Evolutionary conservation across 106 monocot species (phyloP).

Genomic region (Dactylorhiza incarnata): DNA sequence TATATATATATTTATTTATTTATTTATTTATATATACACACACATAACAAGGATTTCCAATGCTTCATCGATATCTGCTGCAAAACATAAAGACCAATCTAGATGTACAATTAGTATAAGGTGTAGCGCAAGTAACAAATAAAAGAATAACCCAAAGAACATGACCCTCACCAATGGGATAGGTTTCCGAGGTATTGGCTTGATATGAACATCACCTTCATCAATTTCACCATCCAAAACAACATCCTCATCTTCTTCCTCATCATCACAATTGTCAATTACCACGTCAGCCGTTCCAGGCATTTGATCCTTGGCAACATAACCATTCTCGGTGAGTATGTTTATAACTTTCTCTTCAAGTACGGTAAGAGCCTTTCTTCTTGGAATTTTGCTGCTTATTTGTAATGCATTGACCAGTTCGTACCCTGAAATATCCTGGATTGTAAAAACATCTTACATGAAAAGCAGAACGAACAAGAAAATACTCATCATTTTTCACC

Average conservation of each 20-base stretch:
- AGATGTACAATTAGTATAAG: no score
- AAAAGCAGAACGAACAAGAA: not conserved
- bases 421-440: constrained; percentile 80
- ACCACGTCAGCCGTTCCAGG: constrained; percentile 29
- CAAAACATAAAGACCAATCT: no score
- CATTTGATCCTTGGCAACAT: constrained; percentile 56
- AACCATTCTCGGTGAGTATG: constrained; percentile 85
- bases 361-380: constrained; percentile 77
- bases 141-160: not conserved
- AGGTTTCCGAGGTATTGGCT: constrained; percentile 58
- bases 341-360: constrained; percentile 78
- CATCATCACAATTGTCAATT: constrained; percentile 43
- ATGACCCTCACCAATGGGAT: constrained; percentile 41
- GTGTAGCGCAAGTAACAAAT: not conserved
- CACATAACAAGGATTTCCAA: no score
- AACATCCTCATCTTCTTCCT: constrained; percentile 83
- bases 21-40: no score
- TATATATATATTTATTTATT: no score
- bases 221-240: constrained; percentile 89
- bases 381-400: constrained; percentile 86
- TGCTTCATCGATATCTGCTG: no score
- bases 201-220: constrained; percentile 98
- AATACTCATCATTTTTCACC: not conserved
- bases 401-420: constrained; percentile 81
- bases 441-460: not conserved